Evolutionary conservation across 1,139 yeast genomes (phyloP), one percentile per base, ranked within the genome.

Genomic region (Candida mesenterica): DNA sequence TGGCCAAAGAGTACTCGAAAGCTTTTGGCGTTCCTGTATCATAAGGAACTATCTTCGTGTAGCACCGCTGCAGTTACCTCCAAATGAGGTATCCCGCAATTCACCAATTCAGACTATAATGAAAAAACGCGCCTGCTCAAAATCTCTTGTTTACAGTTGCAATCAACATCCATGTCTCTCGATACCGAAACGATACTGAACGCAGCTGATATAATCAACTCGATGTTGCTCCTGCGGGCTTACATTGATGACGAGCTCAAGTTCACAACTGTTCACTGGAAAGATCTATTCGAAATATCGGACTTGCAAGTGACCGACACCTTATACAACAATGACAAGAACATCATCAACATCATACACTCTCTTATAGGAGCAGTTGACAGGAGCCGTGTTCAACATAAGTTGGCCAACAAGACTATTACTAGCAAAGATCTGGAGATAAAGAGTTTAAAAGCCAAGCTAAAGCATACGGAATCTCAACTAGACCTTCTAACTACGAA

Each of bases 291-390:
- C 6, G 49, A 46, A 26, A 15, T 38, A 9, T 14, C 24, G 15
- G 41, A 46, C 20, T 35, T 48, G 31, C 30, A 36, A 20, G 39
- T 62, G 15, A 61, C 67, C 2, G 66, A 64, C 15, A 42, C 45
- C n/a, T 37, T 68, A 13, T 68, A 59, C 41, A 56, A 64, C 37
- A 71, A 72, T 45, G 77, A 71, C 46, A 65, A 69, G 43, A 61
- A 65, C 34, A 50, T 61, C 18, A 65, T 72, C 20, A 70, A 71
- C 43, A 61, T 68, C 28, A 59, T 72, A 2, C 68, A 70, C 42
- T 62, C 71, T 3, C 51, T 72, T 5, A 43, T 68, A 3, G 63
- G 62, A 36, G 61, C 68, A 4, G 54, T 70, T 1, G 77, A 72
- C 31, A 52, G 71, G 24, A 57, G 60, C 39, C 56, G 71, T 26